A percentile compares a stretch with the other conserved stretches of the same genome.
Conservation (phyloP, 306 rosid genomes). For the Argentina anserina region DNA sequence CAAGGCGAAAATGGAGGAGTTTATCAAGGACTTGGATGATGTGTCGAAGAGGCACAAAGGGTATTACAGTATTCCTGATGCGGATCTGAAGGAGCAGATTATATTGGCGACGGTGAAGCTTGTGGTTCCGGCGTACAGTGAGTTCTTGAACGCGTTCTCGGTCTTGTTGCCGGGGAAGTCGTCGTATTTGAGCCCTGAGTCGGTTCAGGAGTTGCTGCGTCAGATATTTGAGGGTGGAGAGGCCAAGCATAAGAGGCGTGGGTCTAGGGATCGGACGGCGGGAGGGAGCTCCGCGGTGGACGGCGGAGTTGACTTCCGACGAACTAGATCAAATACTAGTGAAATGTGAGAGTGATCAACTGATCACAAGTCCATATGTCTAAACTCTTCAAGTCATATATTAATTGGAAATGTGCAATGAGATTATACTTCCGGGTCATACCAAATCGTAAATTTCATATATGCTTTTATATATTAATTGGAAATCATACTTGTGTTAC, state of each 20-base stretch:
- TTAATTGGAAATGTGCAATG: no score
- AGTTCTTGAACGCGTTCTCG: slow-evolving; percentile 49
- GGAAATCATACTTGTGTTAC: not conserved
- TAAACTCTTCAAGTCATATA: no score
- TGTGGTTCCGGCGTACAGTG: slow-evolving; percentile 45
- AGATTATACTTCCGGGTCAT: not conserved
- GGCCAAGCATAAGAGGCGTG: slow-evolving; percentile 35
- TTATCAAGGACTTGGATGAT: slow-evolving; percentile 54
- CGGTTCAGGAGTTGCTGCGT: slow-evolving; percentile 40
- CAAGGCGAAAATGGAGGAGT: slow-evolving; percentile 49
- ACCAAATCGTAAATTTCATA: not conserved
- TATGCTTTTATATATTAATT: not conserved
- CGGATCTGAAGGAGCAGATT: slow-evolving; percentile 70
- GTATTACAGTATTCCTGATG: slow-evolving; percentile 54
- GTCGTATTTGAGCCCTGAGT: slow-evolving; percentile 45
- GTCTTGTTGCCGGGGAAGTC: slow-evolving; percentile 43
- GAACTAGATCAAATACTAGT: slow-evolving; percentile 26
- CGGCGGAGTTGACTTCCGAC: slow-evolving; percentile 31
- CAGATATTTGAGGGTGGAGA: slow-evolving; percentile 41
- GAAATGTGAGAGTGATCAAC: not conserved
- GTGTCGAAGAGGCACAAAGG: slow-evolving; percentile 47
- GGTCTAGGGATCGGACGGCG: slow-evolving; percentile 41
- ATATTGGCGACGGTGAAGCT: slow-evolving; percentile 52
- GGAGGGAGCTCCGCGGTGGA: slow-evolving; percentile 29
- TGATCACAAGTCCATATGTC: not conserved